These are phyloP conservation scores for Saccharomycopsis oosterbeekiorum DNA, from an alignment of 805 yeast species.

Conservation along the genomic window DNA sequence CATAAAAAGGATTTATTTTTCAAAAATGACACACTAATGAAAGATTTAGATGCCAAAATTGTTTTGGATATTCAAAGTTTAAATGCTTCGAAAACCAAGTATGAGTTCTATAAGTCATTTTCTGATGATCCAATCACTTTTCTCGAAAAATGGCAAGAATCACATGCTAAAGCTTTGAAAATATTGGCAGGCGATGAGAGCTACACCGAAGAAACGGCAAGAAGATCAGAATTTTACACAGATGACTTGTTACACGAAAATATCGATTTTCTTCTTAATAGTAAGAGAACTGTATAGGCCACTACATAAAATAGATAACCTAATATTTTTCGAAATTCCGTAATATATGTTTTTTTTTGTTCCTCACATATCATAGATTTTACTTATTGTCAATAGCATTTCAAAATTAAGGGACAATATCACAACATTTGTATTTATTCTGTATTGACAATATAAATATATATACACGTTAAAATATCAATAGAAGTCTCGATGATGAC, in stretches of 20 bases:
- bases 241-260: slow-evolving; percentile 74
- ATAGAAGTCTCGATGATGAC: not conserved
- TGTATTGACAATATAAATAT: not conserved
- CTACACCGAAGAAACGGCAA: slow-evolving; percentile 76
- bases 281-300: slow-evolving; percentile 25
- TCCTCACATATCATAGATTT: no score
- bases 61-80: slow-evolving; percentile 41
- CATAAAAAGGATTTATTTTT: slow-evolving; percentile 28
- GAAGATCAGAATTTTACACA: slow-evolving; percentile 74
- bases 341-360: no score
- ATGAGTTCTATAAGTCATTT: slow-evolving; percentile 67
- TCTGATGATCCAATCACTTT: slow-evolving; percentile 71
- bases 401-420: not conserved
- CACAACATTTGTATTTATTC: not conserved
- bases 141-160: slow-evolving; percentile 61
- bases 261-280: slow-evolving; percentile 61
- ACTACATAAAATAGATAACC: not conserved
- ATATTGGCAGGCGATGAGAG: slow-evolving; percentile 86
- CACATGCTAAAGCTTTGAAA: slow-evolving; percentile 77
- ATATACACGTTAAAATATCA: not conserved
- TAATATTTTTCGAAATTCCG: not conserved
- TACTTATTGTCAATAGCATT: no score
- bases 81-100: slow-evolving; percentile 48
- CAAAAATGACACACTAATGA: slow-evolving; percentile 31
- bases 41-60: slow-evolving; percentile 34